phyloP scores from a whole-genome alignment of 371 early-diverging fungal genomes.

The Rhizopus sp. region DNA sequence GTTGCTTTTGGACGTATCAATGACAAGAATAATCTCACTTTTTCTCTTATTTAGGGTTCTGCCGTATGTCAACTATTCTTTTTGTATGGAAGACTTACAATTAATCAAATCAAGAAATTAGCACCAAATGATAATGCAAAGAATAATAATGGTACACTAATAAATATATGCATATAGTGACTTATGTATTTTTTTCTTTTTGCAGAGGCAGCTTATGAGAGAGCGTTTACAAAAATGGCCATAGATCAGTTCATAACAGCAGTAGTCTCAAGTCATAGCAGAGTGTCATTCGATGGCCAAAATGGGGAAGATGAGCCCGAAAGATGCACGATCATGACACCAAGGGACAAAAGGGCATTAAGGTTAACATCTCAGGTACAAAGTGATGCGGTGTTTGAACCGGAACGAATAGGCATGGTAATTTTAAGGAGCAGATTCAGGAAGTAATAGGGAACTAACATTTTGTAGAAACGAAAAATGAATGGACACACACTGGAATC shows the following conservation, averaged over 20 bases:
- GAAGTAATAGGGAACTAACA: background rate
- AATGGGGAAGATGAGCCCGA: slow-evolving; percentile 59
- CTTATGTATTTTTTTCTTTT: background rate
- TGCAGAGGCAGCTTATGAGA: slow-evolving; percentile 38
- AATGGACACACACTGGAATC: background rate
- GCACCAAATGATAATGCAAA: slow-evolving; percentile 20
- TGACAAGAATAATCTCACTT: too few species aligned
- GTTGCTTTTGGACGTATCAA: background rate
- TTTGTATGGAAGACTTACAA: slow-evolving; percentile 34
- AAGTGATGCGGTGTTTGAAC: slow-evolving; percentile 49
- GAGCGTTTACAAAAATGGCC: slow-evolving; percentile 60
- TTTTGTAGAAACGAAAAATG: slow-evolving; percentile 10
- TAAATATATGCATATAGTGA: slow-evolving; percentile 4
- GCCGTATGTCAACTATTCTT: slow-evolving; percentile 26
- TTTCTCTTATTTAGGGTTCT: slow-evolving; percentile 9
- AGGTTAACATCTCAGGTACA: slow-evolving; percentile 50
- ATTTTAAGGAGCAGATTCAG: background rate
- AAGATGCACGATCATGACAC: slow-evolving; percentile 54
- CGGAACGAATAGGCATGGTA: slow-evolving; percentile 58
- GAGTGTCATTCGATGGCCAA: slow-evolving; percentile 59
- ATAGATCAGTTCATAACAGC: slow-evolving; percentile 63
- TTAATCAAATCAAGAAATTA: slow-evolving; percentile 28
- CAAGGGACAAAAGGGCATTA: slow-evolving; percentile 62
- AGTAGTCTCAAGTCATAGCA: slow-evolving; percentile 60
- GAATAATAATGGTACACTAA: slow-evolving; percentile 35